phyloP scores from a whole-genome alignment of 768 basidiomycete species.

The Leccinum uliginosum region DNA sequence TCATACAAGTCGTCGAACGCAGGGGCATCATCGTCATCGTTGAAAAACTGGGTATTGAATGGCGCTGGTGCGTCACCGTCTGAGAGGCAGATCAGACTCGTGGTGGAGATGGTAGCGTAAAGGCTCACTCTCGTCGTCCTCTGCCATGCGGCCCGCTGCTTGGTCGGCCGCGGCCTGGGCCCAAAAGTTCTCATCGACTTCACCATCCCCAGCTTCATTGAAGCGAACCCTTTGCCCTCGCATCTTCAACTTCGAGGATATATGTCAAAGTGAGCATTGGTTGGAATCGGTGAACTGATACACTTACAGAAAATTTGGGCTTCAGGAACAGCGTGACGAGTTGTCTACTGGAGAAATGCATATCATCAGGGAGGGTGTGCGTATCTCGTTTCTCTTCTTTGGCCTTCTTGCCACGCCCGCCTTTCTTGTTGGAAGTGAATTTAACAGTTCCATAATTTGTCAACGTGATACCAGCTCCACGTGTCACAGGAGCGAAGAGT shows the following conservation, averaged over 20 bases:
- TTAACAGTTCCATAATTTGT: constrained; percentile 44
- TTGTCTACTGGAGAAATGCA: constrained; percentile 92
- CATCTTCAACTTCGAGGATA: constrained; percentile 71
- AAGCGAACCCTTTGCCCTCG: constrained; percentile 59
- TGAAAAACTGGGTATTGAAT: constrained; percentile 96
- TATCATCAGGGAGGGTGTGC: constrained; percentile 88
- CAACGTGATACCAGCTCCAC: constrained; percentile 64
- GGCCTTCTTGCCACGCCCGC: constrained; percentile 43
- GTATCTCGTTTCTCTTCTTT: constrained; percentile 64
- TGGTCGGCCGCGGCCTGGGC: constrained; percentile 89
- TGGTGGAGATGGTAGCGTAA: not conserved
- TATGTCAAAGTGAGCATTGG: not conserved
- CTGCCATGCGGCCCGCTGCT: constrained; percentile 51
- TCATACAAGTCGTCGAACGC: constrained; percentile 56
- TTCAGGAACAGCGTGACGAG: constrained; percentile 92
- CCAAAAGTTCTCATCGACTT: constrained; percentile 97
- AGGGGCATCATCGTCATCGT: constrained; percentile 83
- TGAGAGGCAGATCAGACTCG: constrained; percentile 14
- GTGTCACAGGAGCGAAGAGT: constrained; percentile 74
- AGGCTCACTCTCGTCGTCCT: constrained; percentile 61
- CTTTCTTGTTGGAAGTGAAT: constrained; percentile 27
- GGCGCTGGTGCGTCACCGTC: constrained; percentile 57
- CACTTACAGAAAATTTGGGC: constrained; percentile 85
- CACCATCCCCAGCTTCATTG: constrained; percentile 69
- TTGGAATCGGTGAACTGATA: not conserved